Base-by-base conservation (phyloP, 768 basidiomycete genomes). In the Chalciporus piperatus region DNA sequence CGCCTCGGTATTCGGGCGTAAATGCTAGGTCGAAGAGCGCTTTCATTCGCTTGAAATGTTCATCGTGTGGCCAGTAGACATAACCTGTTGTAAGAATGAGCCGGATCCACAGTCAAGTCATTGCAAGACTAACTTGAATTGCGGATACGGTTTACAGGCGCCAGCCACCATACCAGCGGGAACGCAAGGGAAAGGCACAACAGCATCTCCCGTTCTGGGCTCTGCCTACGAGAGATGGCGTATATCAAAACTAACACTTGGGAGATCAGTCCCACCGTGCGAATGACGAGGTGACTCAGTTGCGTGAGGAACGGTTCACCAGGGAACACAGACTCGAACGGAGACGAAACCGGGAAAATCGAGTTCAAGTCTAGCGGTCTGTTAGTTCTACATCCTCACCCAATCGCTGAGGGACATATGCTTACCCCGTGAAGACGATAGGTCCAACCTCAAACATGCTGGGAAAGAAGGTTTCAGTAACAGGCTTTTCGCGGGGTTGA, bases 11-110 rank as follows among this genome's bases (percentile, higher is more conserved):
- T 12, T 63, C 53, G 1, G 53, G 48, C 28, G 68, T 67, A 44
- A 77, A 79, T 1, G 73, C 59, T n/a, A 75, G 66, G 1, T 62
- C 59, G 51, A 74, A 74, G 12, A 78, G 66, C 12, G 65, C 49
- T 23, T 69, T 65, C 44, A 78, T 66, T n/a, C 69, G 65, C 47
- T 70, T 62, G 51, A 72, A 80, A 47, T 66, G 54, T 0, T 19
- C 6, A 51, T 76, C 71, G 4, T 62, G 61, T 1, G 72, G 70
- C 69, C 70, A 74, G 49, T 74, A 75, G 3, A 72, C 60, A 54
- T 72, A 79, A 2, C 71, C 76, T 76, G 41, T 33, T 20, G 14
- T 19, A 7, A 47, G 37, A 23, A 17, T 46, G 25, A 58, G 17
- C 10, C 0, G 16, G 32, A 1, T 14, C 27, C 7, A 19, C 10